phyloP scores from a whole-genome alignment of 2,329 filamentous ascomycete species.

The Phoma sp. region DNA sequence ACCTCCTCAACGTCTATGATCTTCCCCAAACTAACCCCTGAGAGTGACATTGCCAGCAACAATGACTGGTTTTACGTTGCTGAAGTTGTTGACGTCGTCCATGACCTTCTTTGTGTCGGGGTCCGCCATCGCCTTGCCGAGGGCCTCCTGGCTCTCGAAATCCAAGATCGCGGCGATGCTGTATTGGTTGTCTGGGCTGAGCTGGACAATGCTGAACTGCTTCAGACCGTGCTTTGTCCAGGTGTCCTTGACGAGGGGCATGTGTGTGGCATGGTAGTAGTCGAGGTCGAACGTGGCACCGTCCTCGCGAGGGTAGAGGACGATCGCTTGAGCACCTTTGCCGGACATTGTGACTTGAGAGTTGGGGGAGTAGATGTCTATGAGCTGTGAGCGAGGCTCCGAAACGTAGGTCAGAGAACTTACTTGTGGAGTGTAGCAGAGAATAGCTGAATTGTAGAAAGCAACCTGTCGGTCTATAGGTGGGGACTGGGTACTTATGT shows the following conservation, averaged over 20 bases:
- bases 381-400: background rate
- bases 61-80: conserved; percentile 44
- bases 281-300: conserved; percentile 55
- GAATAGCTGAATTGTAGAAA: background rate
- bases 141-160: conserved; percentile 34
- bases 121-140: conserved; percentile 28
- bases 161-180: conserved; percentile 22
- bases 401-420: no score
- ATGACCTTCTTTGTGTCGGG: conserved; percentile 42
- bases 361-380: background rate
- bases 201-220: conserved; percentile 28
- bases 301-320: conserved; percentile 52
- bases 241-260: conserved; percentile 51
- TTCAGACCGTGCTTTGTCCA: conserved; percentile 52
- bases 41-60: conserved; percentile 29
- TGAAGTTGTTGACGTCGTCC: conserved; percentile 45
- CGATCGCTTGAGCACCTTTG: conserved; percentile 20
- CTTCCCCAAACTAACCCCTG: conserved; percentile 8
- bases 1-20: background rate
- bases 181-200: conserved; percentile 32
- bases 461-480: background rate
- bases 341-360: conserved; percentile 21
- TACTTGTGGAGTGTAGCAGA: no score
- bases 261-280: conserved; percentile 57
- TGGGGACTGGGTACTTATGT: conserved; percentile 16